Evolutionary conservation across 2,329 filamentous ascomycete species (phyloP).

Genomic region (Fusarium irregulare): DNA sequence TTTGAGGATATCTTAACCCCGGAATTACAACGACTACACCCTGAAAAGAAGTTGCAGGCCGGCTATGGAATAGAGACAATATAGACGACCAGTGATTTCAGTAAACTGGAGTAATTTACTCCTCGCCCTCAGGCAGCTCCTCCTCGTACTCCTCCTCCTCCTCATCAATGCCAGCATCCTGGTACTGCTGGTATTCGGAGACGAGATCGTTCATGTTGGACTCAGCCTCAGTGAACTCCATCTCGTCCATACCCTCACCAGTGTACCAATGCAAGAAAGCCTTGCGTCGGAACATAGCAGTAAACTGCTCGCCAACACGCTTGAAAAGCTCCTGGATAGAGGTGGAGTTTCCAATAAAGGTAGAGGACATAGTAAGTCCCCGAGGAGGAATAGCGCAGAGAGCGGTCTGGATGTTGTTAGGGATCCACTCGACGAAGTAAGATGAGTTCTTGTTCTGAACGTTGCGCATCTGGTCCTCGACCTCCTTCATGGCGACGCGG

Average conservation of each 20-base stretch:
- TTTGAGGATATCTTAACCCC: constrained; percentile 56
- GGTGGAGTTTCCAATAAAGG: constrained; percentile 99
- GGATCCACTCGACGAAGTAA: constrained; percentile 99
- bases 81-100: constrained; percentile 24
- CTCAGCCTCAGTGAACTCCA: constrained; percentile 99
- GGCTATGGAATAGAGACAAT: constrained; percentile 38
- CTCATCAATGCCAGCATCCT: constrained; percentile 97
- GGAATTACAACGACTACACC: constrained; percentile 49
- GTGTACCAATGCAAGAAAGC: constrained; percentile 99
- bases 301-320: constrained; percentile 99
- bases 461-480: constrained; percentile 99
- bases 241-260: constrained; percentile 99
- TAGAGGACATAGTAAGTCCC: constrained; percentile 98
- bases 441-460: constrained; percentile 99
- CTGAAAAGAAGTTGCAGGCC: constrained; percentile 50
- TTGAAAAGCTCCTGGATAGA: constrained; percentile 99
- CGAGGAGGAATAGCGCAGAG: constrained; percentile 98
- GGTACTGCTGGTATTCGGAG: constrained; percentile 99
- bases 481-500: constrained; percentile 99
- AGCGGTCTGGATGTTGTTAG: constrained; percentile 99
- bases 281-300: constrained; percentile 99
- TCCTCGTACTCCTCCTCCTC: constrained; percentile 96
- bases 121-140: constrained; percentile 83
- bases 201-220: constrained; percentile 99
- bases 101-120: constrained; percentile 45